Conservation (phyloP, 768 basidiomycete genomes). For the Amanita phalloides region DNA sequence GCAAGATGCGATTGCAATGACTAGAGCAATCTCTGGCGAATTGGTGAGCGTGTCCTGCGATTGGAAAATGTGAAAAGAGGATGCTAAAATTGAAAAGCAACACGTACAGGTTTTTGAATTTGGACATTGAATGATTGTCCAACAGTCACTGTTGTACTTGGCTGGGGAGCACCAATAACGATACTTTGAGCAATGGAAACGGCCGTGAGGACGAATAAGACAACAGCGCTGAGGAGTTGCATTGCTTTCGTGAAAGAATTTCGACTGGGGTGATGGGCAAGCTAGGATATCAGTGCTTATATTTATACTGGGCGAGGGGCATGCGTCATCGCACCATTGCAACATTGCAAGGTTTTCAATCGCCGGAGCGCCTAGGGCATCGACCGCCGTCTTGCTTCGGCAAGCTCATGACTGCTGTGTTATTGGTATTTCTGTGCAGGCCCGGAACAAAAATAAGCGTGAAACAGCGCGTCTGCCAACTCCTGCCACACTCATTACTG, state of each 20-base stretch:
- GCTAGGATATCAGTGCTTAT: not conserved
- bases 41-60: slow-evolving; percentile 25
- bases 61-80: not conserved
- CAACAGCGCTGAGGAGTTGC: slow-evolving; percentile 7
- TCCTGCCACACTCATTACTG: no score
- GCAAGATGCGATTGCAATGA: slow-evolving; percentile 32
- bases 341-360: no score
- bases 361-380: no score
- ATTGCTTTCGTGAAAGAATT: slow-evolving; percentile 11
- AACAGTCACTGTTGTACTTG: slow-evolving; percentile 13
- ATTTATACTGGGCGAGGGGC: not conserved
- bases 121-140: slow-evolving; percentile 23
- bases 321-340: no score
- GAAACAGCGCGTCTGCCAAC: no score
- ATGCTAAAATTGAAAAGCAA: not conserved
- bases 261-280: not conserved
- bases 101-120: slow-evolving; percentile 26
- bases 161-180: slow-evolving; percentile 21
- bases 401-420: no score
- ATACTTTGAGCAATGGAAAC: slow-evolving; percentile 12
- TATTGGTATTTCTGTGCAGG: no score
- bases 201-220: slow-evolving; percentile 7
- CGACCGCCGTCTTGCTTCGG: no score
- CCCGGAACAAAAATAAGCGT: no score
- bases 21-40: slow-evolving; percentile 33